phyloP scores from a whole-genome alignment of 352 stramenopile genomes.

The Phytophthora syringae region DNA sequence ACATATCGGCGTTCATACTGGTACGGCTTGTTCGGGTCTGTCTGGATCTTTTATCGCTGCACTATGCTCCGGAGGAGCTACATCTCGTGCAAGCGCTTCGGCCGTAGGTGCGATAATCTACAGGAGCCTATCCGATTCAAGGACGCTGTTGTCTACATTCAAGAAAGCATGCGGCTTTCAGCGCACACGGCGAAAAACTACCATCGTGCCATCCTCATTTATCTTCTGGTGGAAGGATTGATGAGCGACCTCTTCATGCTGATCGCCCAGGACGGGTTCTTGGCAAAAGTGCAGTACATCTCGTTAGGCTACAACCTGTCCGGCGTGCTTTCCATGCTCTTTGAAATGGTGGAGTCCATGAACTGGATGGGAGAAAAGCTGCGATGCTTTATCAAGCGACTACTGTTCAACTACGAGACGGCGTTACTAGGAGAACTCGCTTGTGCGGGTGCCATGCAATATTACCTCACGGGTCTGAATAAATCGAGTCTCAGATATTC shows the following conservation, averaged over 20 bases:
- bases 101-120: slow-evolving; percentile 21
- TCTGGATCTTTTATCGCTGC: slow-evolving; percentile 35
- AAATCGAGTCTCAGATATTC: slow-evolving; percentile 27
- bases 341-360: slow-evolving; percentile 37
- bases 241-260: slow-evolving; percentile 44
- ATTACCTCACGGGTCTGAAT: slow-evolving; percentile 34
- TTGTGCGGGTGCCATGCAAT: slow-evolving; percentile 29
- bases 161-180: slow-evolving; percentile 36
- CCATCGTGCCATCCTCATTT: slow-evolving; percentile 25
- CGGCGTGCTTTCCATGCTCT: slow-evolving; percentile 32
- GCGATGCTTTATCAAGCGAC: slow-evolving; percentile 29
- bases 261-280: slow-evolving; percentile 33
- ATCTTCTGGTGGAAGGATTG: slow-evolving; percentile 35
- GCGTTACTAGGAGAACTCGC: slow-evolving; percentile 31
- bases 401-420: slow-evolving; percentile 42
- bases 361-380: slow-evolving; percentile 28
- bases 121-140: slow-evolving; percentile 30
- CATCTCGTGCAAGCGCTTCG: slow-evolving; percentile 25
- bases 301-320: slow-evolving; percentile 41
- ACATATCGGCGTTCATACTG: slow-evolving; percentile 33
- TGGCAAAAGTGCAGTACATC: slow-evolving; percentile 43
- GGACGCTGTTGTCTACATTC: slow-evolving; percentile 29
- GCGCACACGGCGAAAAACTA: slow-evolving; percentile 33
- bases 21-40: slow-evolving; percentile 28
- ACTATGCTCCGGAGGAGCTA: slow-evolving; percentile 31